phyloP scores from a whole-genome alignment of 139 green algal species.

The Dunaliella primolecta region DNA sequence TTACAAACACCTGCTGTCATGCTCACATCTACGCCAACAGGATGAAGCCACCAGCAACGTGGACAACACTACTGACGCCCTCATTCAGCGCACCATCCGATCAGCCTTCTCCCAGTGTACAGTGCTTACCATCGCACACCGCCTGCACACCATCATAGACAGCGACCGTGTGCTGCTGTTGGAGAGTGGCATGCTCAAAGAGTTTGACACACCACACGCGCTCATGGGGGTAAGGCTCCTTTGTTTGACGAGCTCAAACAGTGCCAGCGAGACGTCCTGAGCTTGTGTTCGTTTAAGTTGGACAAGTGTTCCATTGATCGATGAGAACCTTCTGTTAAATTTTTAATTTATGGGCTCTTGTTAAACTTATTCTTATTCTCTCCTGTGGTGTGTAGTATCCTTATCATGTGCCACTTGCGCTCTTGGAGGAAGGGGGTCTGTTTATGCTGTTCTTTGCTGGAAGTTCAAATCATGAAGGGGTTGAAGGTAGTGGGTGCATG shows the following conservation, averaged over 20 bases:
- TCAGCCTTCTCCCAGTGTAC: conserved; percentile 45
- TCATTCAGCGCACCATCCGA: conserved; percentile 58
- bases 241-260: neutral
- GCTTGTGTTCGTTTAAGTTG: no score
- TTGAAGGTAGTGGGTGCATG: no score
- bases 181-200: conserved; percentile 50
- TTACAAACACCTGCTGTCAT: neutral
- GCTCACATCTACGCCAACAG: neutral
- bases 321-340: neutral
- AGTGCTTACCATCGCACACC: conserved; percentile 62
- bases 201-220: conserved; percentile 57
- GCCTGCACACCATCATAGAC: conserved; percentile 79
- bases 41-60: conserved; percentile 62
- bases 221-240: conserved; percentile 36
- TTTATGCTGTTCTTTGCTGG: no score
- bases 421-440: no score
- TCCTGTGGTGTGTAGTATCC: no score
- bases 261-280: neutral
- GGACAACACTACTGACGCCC: conserved; percentile 48
- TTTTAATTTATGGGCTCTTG: neutral
- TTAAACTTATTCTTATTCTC: neutral
- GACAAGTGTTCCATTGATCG: neutral
- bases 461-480: no score
- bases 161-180: conserved; percentile 67
- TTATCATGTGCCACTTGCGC: no score